Evolutionary conservation across 495 filamentous ascomycete species (phyloP).

Genomic region (Penicillium lagena): DNA sequence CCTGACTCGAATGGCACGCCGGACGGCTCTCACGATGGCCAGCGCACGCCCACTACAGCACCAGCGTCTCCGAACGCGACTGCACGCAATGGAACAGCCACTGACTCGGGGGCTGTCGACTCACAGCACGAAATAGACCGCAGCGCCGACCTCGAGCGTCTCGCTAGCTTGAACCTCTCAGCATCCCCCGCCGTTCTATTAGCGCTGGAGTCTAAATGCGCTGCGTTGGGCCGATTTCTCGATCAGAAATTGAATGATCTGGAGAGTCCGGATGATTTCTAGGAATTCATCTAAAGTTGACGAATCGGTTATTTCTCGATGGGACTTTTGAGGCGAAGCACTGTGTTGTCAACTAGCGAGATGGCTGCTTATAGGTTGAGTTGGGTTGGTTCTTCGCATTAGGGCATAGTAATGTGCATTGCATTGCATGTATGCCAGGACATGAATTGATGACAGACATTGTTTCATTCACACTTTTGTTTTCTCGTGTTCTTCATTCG

Average conservation of each 20-base stretch:
- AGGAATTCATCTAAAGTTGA: slow-evolving; percentile 1
- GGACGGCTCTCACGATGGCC: slow-evolving; percentile 10
- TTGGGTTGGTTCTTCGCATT: neutral
- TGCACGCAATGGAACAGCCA: slow-evolving; percentile 12
- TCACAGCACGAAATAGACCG: slow-evolving; percentile 39
- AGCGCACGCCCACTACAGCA: slow-evolving; percentile 4
- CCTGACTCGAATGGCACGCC: slow-evolving; percentile 2
- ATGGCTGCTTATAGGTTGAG: too few relatives aligned
- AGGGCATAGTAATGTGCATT: neutral
- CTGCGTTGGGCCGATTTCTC: slow-evolving; percentile 36
- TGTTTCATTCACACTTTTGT: too few relatives aligned
- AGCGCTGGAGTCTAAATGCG: slow-evolving; percentile 41
- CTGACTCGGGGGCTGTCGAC: slow-evolving; percentile 7
- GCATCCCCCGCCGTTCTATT: slow-evolving; percentile 35
- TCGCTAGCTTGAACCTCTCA: slow-evolving; percentile 37
- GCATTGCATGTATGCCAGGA: neutral
- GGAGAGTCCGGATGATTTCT: slow-evolving; percentile 43
- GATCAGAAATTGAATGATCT: slow-evolving; percentile 37
- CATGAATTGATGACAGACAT: neutral
- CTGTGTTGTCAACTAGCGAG: too few relatives aligned
- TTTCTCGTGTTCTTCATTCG: too few relatives aligned
- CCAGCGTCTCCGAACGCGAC: slow-evolving; percentile 7
- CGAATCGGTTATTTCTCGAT: too few relatives aligned
- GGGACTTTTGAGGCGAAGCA: too few relatives aligned
- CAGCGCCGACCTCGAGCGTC: slow-evolving; percentile 31